Evolutionary conservation across 2,329 filamentous ascomycete genomes (phyloP).

Genomic region (Cladosporium sp.): DNA sequence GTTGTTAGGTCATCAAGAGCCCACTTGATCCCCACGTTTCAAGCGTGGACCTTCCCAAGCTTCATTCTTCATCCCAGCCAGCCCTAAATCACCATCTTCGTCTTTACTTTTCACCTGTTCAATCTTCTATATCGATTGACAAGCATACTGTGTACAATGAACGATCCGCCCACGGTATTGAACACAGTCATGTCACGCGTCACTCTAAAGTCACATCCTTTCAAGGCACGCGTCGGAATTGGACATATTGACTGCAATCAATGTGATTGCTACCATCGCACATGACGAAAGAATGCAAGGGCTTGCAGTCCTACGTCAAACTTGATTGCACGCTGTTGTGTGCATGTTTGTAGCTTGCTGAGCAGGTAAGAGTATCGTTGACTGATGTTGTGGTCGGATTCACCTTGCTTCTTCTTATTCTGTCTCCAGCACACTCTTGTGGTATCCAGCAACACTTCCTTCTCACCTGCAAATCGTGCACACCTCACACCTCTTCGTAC

Average conservation of each 20-base stretch:
- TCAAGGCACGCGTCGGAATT: background rate
- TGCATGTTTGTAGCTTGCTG: background rate
- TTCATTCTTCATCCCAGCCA: background rate
- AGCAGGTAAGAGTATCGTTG: background rate
- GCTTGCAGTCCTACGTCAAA: background rate
- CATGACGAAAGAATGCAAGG: conserved; percentile 1
- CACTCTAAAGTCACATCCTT: background rate
- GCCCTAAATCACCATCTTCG: background rate
- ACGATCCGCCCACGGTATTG: background rate
- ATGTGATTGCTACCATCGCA: conserved; percentile 1
- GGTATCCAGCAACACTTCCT: background rate
- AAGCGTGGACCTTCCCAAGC: background rate
- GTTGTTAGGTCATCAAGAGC: background rate
- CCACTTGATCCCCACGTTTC: background rate
- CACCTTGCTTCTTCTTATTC: background rate
- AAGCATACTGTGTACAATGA: background rate
- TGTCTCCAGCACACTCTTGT: background rate
- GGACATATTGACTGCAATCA: background rate
- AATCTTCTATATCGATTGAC: background rate
- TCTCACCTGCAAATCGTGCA: background rate
- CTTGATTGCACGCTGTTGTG: background rate
- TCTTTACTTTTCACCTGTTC: background rate
- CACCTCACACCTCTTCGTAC: no score
- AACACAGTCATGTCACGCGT: background rate
- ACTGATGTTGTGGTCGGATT: background rate